Percentiles rank a stretch among this genome's conserved stretches.
phyloP scores from a whole-genome alignment of 306 rosid genomes.

The Begonia masoniana region DNA sequence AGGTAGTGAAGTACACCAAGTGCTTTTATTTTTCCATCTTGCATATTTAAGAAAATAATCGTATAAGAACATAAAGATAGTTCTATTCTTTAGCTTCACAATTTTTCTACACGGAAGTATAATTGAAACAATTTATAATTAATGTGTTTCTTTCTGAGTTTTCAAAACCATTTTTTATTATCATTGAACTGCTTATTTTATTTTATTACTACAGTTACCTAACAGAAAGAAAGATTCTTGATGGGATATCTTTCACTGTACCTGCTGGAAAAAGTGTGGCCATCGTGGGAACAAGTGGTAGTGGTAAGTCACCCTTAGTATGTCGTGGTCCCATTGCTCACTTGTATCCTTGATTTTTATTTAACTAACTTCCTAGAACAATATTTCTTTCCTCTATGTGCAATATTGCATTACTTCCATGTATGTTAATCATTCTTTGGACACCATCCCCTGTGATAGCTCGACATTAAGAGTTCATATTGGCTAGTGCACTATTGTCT shows the following conservation, averaged over 20 bases:
- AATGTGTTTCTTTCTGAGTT: background rate
- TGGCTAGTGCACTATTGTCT: too few species aligned
- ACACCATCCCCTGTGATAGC: too few species aligned
- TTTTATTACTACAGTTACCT: slow-evolving; percentile 34
- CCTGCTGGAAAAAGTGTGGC: slow-evolving; percentile 99
- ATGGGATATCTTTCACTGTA: slow-evolving; percentile 70
- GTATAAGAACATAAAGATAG: background rate
- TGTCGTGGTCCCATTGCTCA: slow-evolving; percentile 27
- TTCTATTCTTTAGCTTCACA: background rate
- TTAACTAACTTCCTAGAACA: background rate
- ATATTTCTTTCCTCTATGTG: too few species aligned
- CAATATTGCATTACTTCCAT: background rate
- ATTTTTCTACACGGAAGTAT: too few species aligned
- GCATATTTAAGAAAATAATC: background rate
- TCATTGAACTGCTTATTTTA: too few species aligned
- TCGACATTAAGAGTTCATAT: too few species aligned
- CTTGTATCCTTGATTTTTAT: slow-evolving; percentile 10
- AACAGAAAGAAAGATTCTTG: slow-evolving; percentile 85
- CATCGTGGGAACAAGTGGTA: slow-evolving; percentile 97
- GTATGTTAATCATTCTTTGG: background rate
- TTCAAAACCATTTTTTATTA: background rate
- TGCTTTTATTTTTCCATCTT: background rate
- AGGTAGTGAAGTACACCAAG: slow-evolving; percentile 27
- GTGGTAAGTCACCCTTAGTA: slow-evolving; percentile 53
- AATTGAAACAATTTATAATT: background rate